These are phyloP conservation scores for Aspergillaceae sp. DNA, from an alignment of 2,329 filamentous ascomycete species.

Conservation along the genomic window DNA sequence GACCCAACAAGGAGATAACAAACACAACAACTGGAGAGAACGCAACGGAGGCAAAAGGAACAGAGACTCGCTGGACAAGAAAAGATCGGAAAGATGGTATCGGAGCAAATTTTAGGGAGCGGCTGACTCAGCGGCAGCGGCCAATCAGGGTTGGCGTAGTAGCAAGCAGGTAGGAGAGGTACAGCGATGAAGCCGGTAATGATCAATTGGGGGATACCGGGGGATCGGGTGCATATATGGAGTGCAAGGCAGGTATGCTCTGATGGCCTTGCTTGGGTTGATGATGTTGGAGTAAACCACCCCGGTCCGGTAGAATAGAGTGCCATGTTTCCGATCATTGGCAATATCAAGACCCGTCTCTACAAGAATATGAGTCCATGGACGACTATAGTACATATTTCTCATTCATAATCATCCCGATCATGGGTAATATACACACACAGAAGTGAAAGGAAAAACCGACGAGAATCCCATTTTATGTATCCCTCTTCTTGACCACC, in stretches of 20 bases:
- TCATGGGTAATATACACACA: constrained; percentile 8
- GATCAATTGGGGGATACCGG: too few relatives aligned
- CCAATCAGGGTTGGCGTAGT: constrained; percentile 26
- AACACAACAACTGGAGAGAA: constrained; percentile 20
- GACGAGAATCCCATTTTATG: neutral
- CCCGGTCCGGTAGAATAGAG: too few relatives aligned
- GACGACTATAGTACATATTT: too few relatives aligned
- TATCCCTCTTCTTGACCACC: constrained; percentile 26
- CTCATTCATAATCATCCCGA: too few relatives aligned
- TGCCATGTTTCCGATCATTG: too few relatives aligned
- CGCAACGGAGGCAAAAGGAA: constrained; percentile 12
- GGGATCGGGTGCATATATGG: too few relatives aligned
- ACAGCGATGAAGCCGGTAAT: too few relatives aligned
- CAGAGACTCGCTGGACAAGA: constrained; percentile 8
- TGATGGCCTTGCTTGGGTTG: too few relatives aligned
- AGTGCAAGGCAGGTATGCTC: too few relatives aligned
- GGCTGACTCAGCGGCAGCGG: constrained; percentile 29
- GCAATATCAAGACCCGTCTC: too few relatives aligned
- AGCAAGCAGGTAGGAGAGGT: constrained; percentile 12
- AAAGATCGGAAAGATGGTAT: neutral
- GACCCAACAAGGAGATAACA: constrained; percentile 23
- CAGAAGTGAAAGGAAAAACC: neutral
- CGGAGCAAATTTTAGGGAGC: constrained; percentile 27
- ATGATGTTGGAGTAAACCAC: too few relatives aligned
- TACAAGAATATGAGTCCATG: too few relatives aligned